phyloP scores from a whole-genome alignment of 257 asterid genomes.

The Cordia subcordata region DNA sequence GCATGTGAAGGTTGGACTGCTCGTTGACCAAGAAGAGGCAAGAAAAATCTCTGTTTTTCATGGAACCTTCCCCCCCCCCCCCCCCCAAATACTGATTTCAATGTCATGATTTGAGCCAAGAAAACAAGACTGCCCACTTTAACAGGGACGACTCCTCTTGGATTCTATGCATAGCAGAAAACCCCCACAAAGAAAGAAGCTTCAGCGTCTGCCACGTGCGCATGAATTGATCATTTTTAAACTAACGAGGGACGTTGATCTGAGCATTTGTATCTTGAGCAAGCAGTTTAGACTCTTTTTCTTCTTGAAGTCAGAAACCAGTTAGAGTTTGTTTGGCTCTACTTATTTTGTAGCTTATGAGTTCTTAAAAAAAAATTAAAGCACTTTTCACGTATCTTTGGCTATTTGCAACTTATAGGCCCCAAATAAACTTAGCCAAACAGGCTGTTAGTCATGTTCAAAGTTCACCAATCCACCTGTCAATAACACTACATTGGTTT shows the following conservation, averaged over 20 bases:
- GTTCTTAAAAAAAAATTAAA: too few species aligned
- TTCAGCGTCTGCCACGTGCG: constrained; percentile 12
- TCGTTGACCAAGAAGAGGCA: constrained; percentile 14
- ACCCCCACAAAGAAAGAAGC: constrained; percentile 18
- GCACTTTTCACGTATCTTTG: too few species aligned
- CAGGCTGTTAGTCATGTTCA: too few species aligned
- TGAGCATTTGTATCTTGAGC: background rate
- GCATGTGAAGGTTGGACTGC: constrained; percentile 22
- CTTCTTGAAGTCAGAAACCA: too few species aligned
- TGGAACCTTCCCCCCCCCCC: background rate
- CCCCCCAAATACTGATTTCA: constrained; percentile 16
- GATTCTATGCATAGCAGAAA: constrained; percentile 1
- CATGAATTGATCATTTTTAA: too few species aligned
- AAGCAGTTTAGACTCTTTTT: too few species aligned
- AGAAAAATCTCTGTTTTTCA: constrained; percentile 20
- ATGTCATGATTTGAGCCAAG: constrained; percentile 9
- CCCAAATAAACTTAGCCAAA: too few species aligned
- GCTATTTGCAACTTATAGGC: too few species aligned
- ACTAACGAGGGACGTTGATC: background rate
- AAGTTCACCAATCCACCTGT: too few species aligned
- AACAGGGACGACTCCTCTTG: constrained; percentile 4
- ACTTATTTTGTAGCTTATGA: too few species aligned
- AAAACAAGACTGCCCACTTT: background rate
- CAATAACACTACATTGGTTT: too few species aligned
- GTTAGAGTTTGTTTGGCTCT: too few species aligned